Evolutionary conservation across 176 grass and related monocot genomes (phyloP).

Genomic region (Bromus sterilis): DNA sequence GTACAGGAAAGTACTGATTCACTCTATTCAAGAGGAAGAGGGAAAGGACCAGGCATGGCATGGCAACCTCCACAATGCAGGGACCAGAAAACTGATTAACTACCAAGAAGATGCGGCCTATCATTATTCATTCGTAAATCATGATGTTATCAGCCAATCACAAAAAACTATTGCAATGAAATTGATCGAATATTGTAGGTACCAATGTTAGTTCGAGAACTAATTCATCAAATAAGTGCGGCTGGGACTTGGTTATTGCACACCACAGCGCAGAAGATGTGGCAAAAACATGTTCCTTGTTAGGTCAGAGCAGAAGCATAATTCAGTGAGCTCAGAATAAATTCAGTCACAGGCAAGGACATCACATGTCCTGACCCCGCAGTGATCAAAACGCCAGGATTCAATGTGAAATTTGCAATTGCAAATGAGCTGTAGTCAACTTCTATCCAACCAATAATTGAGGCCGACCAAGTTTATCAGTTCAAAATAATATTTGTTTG

Average conservation of each 20-base stretch:
- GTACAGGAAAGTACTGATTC: not conserved
- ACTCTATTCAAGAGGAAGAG: slow-evolving; percentile 8
- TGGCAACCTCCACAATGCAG: not conserved
- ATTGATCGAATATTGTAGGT: not conserved
- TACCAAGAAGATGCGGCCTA: slow-evolving; percentile 8
- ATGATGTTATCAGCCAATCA: slow-evolving; percentile 3
- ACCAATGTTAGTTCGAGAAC: slow-evolving; percentile 3
- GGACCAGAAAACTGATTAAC: slow-evolving; percentile 21
- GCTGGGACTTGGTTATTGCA: slow-evolving; percentile 10
- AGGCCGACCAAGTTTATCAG: not conserved
- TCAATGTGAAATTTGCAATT: not conserved
- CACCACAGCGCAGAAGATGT: not conserved
- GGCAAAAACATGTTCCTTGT: slow-evolving; percentile 3
- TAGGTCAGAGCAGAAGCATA: not conserved
- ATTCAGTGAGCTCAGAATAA: slow-evolving; percentile 6
- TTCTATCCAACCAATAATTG: slow-evolving; percentile 27
- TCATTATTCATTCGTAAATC: slow-evolving; percentile 2
- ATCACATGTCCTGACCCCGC: slow-evolving; percentile 8
- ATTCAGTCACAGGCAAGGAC: not conserved
- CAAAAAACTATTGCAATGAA: not conserved
- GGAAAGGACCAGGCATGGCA: slow-evolving; percentile 9
- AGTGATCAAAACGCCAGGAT: not conserved
- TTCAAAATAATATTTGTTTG: not conserved
- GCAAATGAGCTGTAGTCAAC: not conserved
- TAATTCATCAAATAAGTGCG: not conserved